Evolutionary conservation across 2,329 filamentous ascomycete species (phyloP), one percentile per base, ranked within the genome.

Genomic region (Fragosphaeria purpurea): DNA sequence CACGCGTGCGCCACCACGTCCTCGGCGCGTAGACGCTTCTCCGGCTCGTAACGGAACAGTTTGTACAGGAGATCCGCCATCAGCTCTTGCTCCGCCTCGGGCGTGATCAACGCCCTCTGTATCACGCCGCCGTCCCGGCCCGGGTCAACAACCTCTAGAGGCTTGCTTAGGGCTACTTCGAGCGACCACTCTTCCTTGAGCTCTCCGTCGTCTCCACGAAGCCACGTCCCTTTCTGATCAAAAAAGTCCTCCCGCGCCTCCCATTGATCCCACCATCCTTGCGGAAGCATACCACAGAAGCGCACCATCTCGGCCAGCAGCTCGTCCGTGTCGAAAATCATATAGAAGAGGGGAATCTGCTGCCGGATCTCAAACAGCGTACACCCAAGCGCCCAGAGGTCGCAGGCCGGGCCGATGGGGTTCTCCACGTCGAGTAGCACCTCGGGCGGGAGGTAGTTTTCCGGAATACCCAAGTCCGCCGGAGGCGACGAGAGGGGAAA

Each of bases 381-480:
- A 43, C 53, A 55, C 40, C 50, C 53, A 6, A 55, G 53, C 7
- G 53, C 50, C 50, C 53, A 55, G 7, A 55, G 34, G 32, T 55
- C 53, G 41, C 44, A 52, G 10, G 46, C 50, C 4, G 46, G 44
- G 3, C 53, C 53, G n/a, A 47, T 50, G 8, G 48, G 33, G 7
- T 50, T 47, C 30, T 50, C 47, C 6, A 44, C 8, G 7, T 37
- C 40, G 11, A 53, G 47, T 6, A 50, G 43, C n/a, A 50, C 32
- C 48, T 53, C 51, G 22, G 51, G 51, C 33, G 51, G 47, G 4
- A 50, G 47, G 47, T 50, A 50, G 39, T 44, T 40, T 38, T 44
- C 44, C 5, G 47, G 51, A 31, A 44, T 53, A 8, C 51, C 48
- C 37, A 53, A 41, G 39, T 50, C 47, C 37, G 35, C 39, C 22